phyloP scores from a whole-genome alignment of 495 filamentous ascomycete genomes.

The Aspergillus bertholletiae region DNA sequence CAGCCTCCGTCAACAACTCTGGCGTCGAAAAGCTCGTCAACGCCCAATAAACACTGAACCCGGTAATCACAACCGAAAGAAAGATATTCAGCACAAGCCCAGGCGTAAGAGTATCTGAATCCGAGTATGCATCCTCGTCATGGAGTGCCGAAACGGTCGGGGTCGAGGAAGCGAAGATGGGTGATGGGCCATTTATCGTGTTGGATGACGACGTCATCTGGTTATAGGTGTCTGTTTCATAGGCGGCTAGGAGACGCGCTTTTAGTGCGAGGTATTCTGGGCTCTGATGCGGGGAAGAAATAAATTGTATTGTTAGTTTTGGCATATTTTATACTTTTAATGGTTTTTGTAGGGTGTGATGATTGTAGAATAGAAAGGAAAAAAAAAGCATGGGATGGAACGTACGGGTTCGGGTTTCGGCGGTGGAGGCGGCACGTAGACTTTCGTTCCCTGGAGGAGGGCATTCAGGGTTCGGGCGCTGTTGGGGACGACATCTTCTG shows the following conservation, averaged over 20 bases:
- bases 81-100: constrained; percentile 47
- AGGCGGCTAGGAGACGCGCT: constrained; percentile 73
- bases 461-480: constrained; percentile 48
- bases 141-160: constrained; percentile 21
- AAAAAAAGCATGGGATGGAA: too few species aligned
- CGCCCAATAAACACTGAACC: constrained; percentile 44
- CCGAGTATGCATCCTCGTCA: constrained; percentile 37
- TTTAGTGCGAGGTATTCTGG: constrained; percentile 88
- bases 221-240: constrained; percentile 76
- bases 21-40: constrained; percentile 54
- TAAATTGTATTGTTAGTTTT: too few species aligned
- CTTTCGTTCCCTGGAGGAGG: constrained; percentile 65
- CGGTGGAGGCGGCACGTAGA: constrained; percentile 74
- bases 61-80: constrained; percentile 43
- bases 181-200: constrained; percentile 42
- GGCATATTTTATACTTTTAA: constrained; percentile 22
- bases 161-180: constrained; percentile 50
- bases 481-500: neutral
- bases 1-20: constrained; percentile 24
- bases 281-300: too few species aligned
- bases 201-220: constrained; percentile 41
- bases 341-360: constrained; percentile 1
- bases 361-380: too few species aligned
- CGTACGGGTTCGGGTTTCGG: constrained; percentile 76
- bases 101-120: constrained; percentile 40